phyloP scores from a whole-genome alignment of 1,284 basidiomycete species.

The Rhodofomes roseus region DNA sequence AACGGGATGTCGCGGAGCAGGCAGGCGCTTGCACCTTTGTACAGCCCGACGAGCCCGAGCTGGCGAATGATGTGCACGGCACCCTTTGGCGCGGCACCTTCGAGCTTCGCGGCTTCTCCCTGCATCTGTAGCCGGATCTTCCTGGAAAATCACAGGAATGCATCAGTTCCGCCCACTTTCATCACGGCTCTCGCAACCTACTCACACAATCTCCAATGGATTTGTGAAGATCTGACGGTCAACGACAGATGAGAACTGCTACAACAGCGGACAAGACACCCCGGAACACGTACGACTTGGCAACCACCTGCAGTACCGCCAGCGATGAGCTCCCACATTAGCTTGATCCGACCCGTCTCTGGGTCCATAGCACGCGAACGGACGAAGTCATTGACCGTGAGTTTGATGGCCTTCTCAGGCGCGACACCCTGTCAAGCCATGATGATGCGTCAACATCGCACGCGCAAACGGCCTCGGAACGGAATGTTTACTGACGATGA shows the following conservation, averaged over 20 bases:
- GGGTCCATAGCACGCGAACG: constrained; percentile 85
- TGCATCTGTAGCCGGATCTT: constrained; percentile 98
- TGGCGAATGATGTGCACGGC: constrained; percentile 92
- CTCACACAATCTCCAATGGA: constrained; percentile 88
- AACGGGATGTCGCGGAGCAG: constrained; percentile 94
- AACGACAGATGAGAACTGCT: not conserved
- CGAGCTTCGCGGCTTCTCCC: constrained; percentile 88
- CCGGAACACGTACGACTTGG: constrained; percentile 78
- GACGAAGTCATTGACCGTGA: constrained; percentile 94
- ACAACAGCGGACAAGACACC: constrained; percentile 6
- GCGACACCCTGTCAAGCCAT: constrained; percentile 77
- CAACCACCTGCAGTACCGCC: constrained; percentile 94
- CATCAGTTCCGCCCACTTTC: constrained; percentile 12
- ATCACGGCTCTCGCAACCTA: constrained; percentile 20
- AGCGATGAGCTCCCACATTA: constrained; percentile 86
- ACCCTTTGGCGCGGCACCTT: constrained; percentile 76
- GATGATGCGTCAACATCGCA: not conserved
- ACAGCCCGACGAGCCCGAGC: constrained; percentile 89
- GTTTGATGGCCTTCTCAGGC: constrained; percentile 96
- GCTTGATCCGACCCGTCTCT: constrained; percentile 88
- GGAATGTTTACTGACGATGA: constrained; percentile 59
- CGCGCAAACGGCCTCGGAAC: constrained; percentile 43
- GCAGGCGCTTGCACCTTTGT: constrained; percentile 88
- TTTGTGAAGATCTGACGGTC: constrained; percentile 84
- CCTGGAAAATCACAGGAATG: constrained; percentile 38